Evolutionary conservation across 441 rosid species (phyloP), one percentile per base, ranked within the genome.

Genomic region (Monsonia emarginata): DNA sequence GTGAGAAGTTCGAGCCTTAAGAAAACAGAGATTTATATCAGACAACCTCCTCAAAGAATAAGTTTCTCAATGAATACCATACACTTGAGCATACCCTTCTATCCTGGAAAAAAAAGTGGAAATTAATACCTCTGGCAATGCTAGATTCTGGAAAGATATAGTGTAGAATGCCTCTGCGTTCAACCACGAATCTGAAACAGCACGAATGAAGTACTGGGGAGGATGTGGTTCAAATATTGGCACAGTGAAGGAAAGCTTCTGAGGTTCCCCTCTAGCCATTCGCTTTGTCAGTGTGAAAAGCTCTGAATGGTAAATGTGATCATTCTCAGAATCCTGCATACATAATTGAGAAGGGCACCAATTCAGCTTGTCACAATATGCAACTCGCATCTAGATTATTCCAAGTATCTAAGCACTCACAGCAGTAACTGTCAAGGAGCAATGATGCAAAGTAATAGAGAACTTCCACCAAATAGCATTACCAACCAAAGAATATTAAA

Each of bases 221-320:
- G 99, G 99, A 74, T 95, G 99, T 56, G 99, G 99, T 80, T 91
- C 99, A 76, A 95, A 95, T 75, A 95, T 91, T n/a, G 99, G 99
- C 69, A 95, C 95, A 5, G 96, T 89, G 73, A 91, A 95, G 68
- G 93, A 83, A 69, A 95, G 97, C 83, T 84, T 89, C 79, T 88
- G 97, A 32, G 99, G 84, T 67, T 89, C 95, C 69, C 95, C 96
- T 62, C 87, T 78, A 71, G 96, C 89, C 92, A 83, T 85, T 69
- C 85, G 81, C 80, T 95, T 95, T 1, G 99, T 95, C 78, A 91
- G 82, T 25, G 95, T 83, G 75, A 91, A 91, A 74, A 91, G 90
- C 82, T 95, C 99, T 1, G 99, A 91, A 72, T 91, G 98, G 79
- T 95, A 95, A 72, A 95, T 91, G 83, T 95, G 89, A 72, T 95